Percentiles rank a stretch among this genome's conserved stretches.
These are phyloP conservation scores for Phaeosphaeriaceae sp. DNA, from an alignment of 2,329 filamentous ascomycete species.

Conservation along the genomic window DNA sequence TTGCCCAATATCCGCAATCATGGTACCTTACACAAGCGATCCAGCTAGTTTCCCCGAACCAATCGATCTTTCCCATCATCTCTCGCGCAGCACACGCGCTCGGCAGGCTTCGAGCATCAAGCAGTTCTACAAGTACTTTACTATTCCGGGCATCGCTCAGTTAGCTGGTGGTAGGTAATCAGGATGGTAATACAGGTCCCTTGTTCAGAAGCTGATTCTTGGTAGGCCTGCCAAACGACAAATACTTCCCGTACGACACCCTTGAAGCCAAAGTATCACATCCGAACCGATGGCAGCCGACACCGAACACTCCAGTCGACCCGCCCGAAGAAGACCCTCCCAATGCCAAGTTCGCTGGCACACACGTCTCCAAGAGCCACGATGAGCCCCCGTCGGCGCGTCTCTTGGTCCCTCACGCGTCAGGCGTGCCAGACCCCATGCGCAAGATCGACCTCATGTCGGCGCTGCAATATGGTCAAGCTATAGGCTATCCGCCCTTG, in stretches of 20 bases:
- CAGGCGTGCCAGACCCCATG: slow-evolving; percentile 62
- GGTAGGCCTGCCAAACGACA: slow-evolving; percentile 77
- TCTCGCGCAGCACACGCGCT: slow-evolving; percentile 71
- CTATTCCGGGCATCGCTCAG: slow-evolving; percentile 67
- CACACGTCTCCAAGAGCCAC: slow-evolving; percentile 32
- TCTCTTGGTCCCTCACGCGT: slow-evolving; percentile 75
- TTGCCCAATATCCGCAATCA: slow-evolving; percentile 11
- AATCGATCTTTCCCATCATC: slow-evolving; percentile 79
- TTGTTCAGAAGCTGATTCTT: slow-evolving; percentile 12
- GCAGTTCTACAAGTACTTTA: slow-evolving; percentile 84
- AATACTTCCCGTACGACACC: slow-evolving; percentile 89
- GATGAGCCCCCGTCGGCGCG: slow-evolving; percentile 51
- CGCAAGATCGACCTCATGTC: slow-evolving; percentile 81
- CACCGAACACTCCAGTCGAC: slow-evolving; percentile 66
- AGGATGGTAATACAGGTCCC: background rate
- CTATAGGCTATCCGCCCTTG: slow-evolving; percentile 80
- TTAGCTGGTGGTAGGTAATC: slow-evolving; percentile 61
- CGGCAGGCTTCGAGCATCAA: slow-evolving; percentile 74
- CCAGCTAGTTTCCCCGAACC: slow-evolving; percentile 57
- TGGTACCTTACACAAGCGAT: slow-evolving; percentile 34
- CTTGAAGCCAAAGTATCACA: slow-evolving; percentile 81
- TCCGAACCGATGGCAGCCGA: slow-evolving; percentile 76
- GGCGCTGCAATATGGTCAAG: slow-evolving; percentile 86
- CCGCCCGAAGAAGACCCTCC: slow-evolving; percentile 42
- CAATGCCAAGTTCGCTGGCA: slow-evolving; percentile 35